A percentile compares a stretch with the other conserved stretches of the same genome.
Evolutionary conservation across 768 basidiomycete genomes (phyloP).

Genomic region (Lentinula lateritia): DNA sequence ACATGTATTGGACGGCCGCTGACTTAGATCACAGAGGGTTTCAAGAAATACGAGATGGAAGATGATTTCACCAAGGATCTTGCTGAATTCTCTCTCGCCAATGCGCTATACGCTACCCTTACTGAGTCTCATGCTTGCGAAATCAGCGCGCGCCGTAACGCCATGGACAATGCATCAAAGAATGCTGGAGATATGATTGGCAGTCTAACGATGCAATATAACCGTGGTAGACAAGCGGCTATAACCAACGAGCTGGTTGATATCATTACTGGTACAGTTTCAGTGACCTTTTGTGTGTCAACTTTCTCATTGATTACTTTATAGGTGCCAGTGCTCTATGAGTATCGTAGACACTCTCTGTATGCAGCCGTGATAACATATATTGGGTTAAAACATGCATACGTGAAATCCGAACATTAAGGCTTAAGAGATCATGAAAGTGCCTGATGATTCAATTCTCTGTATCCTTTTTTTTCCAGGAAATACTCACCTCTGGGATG

Average conservation of each 20-base stretch:
- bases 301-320: constrained; percentile 7
- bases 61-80: constrained; percentile 93
- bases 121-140: constrained; percentile 96
- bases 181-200: constrained; percentile 94
- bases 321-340: constrained; percentile 43
- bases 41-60: constrained; percentile 96
- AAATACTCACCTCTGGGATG: no score
- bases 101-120: constrained; percentile 91
- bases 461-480: no score
- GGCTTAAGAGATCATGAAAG: no score
- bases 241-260: constrained; percentile 95
- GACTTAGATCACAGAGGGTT: constrained; percentile 51
- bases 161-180: constrained; percentile 99
- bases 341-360: not conserved
- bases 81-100: constrained; percentile 92
- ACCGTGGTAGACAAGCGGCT: constrained; percentile 96
- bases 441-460: no score
- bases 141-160: constrained; percentile 90
- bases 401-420: not conserved
- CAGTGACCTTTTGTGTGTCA: not conserved
- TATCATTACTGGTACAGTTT: constrained; percentile 77
- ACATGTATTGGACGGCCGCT: constrained; percentile 3
- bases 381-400: not conserved
- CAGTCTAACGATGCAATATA: constrained; percentile 88
- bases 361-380: not conserved